Percentiles rank a stretch among this genome's conserved stretches.
Conservation (phyloP, 768 basidiomycete genomes). For the Tulasnella sp. region DNA sequence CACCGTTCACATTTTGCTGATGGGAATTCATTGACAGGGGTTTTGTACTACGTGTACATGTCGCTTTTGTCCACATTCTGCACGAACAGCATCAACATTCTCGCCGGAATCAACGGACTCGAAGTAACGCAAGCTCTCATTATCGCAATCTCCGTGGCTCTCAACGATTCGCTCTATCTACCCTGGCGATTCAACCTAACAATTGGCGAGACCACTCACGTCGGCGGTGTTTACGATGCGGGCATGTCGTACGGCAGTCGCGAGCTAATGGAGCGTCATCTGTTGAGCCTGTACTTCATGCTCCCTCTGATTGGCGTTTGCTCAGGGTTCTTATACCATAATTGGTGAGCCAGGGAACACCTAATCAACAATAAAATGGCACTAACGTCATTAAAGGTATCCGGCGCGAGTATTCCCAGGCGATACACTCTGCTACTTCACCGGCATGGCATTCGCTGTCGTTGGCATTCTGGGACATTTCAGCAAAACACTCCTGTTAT, state of each 20-base stretch:
- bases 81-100: constrained; percentile 97
- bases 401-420: constrained; percentile 92
- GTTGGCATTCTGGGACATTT: constrained; percentile 97
- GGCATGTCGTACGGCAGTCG: constrained; percentile 79
- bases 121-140: constrained; percentile 90
- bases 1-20: background rate
- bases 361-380: background rate
- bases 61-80: constrained; percentile 89
- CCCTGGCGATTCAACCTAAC: constrained; percentile 68
- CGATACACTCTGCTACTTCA: constrained; percentile 94
- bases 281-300: constrained; percentile 98
- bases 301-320: constrained; percentile 87
- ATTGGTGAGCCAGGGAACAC: constrained; percentile 51
- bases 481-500: constrained; percentile 89
- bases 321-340: constrained; percentile 83
- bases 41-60: constrained; percentile 95
- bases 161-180: constrained; percentile 92
- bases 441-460: constrained; percentile 98
- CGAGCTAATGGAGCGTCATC: constrained; percentile 80
- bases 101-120: constrained; percentile 94
- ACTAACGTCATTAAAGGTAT: constrained; percentile 50
- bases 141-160: constrained; percentile 77
- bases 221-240: constrained; percentile 65
- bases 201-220: constrained; percentile 47
- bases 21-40: constrained; percentile 40